Conservation (phyloP, 2,329 filamentous ascomycete species). For the Polytolypa hystricis region DNA sequence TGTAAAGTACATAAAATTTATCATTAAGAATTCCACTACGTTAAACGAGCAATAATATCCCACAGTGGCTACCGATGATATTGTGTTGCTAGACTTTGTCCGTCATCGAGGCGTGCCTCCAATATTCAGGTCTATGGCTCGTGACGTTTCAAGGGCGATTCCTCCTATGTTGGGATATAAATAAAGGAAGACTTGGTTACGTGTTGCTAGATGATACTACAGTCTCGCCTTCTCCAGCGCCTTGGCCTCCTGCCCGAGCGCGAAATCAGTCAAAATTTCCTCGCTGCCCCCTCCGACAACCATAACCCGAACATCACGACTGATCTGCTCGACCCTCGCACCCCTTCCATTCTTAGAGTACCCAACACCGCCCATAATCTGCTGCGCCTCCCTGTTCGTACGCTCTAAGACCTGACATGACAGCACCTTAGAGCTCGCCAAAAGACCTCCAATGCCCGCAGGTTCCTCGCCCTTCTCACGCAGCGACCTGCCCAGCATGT, state of each 20-base stretch:
- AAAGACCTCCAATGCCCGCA: slow-evolving; percentile 41
- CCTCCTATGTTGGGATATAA: too few species aligned
- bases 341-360: slow-evolving; percentile 42
- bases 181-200: too few species aligned
- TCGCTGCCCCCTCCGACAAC: slow-evolving; percentile 32
- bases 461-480: slow-evolving; percentile 24
- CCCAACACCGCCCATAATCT: slow-evolving; percentile 43
- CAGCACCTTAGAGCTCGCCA: slow-evolving; percentile 42
- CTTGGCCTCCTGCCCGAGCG: slow-evolving; percentile 15
- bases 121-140: too few species aligned
- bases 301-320: slow-evolving; percentile 40
- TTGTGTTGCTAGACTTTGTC: too few species aligned
- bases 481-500: slow-evolving; percentile 39
- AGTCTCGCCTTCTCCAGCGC: too few species aligned
- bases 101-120: too few species aligned
- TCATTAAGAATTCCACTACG: too few species aligned
- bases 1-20: too few species aligned
- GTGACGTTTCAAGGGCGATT: too few species aligned
- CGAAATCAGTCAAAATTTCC: slow-evolving; percentile 29
- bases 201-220: too few species aligned
- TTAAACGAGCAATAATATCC: too few species aligned
- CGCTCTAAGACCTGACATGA: slow-evolving; percentile 43
- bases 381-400: slow-evolving; percentile 44
- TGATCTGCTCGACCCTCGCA: slow-evolving; percentile 43
- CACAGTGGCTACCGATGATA: too few species aligned